phyloP scores from a whole-genome alignment of 108 stramenopile genomes.

The Discostella stelligeroides region DNA sequence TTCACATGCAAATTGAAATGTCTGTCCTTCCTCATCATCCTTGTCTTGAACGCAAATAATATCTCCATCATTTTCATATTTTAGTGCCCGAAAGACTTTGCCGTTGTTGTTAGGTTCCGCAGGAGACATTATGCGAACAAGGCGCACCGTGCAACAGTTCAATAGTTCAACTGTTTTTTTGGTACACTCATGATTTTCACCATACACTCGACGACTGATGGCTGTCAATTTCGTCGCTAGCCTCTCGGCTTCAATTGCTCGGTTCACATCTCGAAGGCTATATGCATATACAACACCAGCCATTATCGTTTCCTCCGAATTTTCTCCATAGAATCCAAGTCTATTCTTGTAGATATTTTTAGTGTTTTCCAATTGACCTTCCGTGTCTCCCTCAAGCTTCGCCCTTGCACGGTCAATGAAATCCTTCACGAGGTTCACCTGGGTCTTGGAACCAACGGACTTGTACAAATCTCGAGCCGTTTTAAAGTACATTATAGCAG shows the following conservation, averaged over 20 bases:
- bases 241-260: conserved; percentile 10
- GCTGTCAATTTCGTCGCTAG: background rate
- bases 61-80: background rate
- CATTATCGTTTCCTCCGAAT: background rate
- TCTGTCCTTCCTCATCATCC: background rate
- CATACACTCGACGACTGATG: conserved; percentile 3
- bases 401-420: too few species aligned
- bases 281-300: background rate
- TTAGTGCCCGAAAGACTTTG: background rate
- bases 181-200: background rate
- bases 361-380: background rate
- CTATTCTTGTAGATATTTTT: background rate
- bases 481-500: background rate
- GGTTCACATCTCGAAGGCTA: background rate
- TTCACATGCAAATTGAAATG: background rate
- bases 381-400: too few species aligned
- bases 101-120: background rate
- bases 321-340: background rate
- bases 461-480: background rate
- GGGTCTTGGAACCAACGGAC: too few species aligned
- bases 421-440: too few species aligned
- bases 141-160: background rate
- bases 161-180: background rate
- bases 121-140: background rate
- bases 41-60: too few species aligned